Conservation (phyloP, 331 rosid genomes). For the Malus hybrid region DNA sequence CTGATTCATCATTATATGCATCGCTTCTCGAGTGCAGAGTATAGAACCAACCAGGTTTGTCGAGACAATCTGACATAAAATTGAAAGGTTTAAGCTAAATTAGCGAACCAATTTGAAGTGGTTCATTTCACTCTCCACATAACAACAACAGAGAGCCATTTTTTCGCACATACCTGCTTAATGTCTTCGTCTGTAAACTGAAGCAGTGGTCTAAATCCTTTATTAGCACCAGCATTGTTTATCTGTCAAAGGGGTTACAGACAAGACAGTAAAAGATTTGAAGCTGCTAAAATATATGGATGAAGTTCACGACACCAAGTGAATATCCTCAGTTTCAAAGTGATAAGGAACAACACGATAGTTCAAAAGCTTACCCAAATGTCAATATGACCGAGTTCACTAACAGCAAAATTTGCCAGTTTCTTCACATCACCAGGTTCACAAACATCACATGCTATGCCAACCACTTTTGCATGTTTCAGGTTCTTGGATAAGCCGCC, state of each 20-base stretch:
- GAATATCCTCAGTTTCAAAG: too few species aligned
- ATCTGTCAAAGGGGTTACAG: constrained; percentile 36
- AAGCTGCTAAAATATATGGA: neutral
- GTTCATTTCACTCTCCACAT: neutral
- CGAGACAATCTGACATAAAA: constrained; percentile 61
- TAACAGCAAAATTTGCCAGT: constrained; percentile 54
- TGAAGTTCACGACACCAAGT: neutral
- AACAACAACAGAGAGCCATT: neutral
- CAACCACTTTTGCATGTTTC: constrained; percentile 66
- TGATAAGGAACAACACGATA: neutral
- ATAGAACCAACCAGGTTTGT: constrained; percentile 91
- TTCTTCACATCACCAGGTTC: constrained; percentile 69
- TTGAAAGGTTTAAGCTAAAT: neutral
- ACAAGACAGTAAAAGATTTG: neutral
- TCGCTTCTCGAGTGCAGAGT: constrained; percentile 90
- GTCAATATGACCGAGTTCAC: constrained; percentile 64
- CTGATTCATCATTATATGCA: constrained; percentile 64
- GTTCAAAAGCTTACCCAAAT: constrained; percentile 67
- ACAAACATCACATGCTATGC: constrained; percentile 82
- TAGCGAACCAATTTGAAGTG: neutral
- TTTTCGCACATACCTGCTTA: constrained; percentile 47
- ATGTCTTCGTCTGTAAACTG: constrained; percentile 86
- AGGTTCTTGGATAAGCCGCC: constrained; percentile 49
- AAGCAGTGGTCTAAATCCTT: constrained; percentile 91
- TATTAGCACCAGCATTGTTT: constrained; percentile 89